Conservation (phyloP, 176 grass and related monocot genomes). For the Themeda triandra region DNA sequence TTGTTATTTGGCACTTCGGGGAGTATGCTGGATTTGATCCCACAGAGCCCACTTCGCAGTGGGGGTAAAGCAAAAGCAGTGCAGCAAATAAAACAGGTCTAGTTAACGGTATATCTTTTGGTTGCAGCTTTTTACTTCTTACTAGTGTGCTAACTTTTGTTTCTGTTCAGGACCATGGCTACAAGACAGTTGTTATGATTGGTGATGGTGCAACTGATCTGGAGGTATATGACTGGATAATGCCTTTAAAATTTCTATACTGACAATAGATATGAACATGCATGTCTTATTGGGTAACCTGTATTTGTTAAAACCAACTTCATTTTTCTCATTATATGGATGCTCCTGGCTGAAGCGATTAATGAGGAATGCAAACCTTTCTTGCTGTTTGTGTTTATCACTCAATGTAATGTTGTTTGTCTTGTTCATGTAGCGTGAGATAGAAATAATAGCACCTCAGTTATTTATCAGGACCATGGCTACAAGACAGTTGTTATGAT, state of each 20-base stretch:
- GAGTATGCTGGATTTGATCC: conserved; percentile 89
- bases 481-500: no score
- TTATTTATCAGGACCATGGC: no score
- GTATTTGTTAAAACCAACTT: background rate
- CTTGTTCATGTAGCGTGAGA: background rate
- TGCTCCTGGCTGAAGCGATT: background rate
- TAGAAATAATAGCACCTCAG: background rate
- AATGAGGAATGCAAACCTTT: background rate
- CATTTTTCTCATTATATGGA: background rate
- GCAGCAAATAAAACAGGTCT: conserved; percentile 84
- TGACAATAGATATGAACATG: background rate
- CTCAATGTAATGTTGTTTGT: background rate
- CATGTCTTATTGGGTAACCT: background rate
- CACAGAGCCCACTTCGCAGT: conserved; percentile 86
- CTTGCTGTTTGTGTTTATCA: background rate
- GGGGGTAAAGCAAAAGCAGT: conserved; percentile 90
- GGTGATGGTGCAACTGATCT: conserved; percentile 62
- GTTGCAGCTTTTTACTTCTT: background rate
- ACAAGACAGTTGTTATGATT: conserved; percentile 69
- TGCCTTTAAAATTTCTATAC: background rate
- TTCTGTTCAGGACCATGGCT: conserved; percentile 33
- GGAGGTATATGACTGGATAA: conserved; percentile 3
- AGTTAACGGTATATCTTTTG: background rate
- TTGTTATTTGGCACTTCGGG: conserved; percentile 63
- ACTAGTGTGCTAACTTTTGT: conserved; percentile 4